phyloP scores from a whole-genome alignment of 257 asterid genomes.

The Jasminum sambac region DNA sequence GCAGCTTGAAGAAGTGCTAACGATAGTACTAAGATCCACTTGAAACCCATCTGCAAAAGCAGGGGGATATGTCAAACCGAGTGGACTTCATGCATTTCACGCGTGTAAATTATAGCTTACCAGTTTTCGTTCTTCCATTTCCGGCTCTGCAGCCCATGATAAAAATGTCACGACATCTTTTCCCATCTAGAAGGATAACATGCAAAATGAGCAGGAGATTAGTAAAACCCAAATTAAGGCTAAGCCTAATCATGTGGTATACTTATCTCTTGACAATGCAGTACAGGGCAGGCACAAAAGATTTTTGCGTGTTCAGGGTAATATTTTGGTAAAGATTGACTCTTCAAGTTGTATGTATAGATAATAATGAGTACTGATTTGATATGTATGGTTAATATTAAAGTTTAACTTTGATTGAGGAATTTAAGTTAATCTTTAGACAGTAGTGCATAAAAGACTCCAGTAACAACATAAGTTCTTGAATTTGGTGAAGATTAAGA shows the following conservation, averaged over 20 bases:
- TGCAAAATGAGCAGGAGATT: not conserved
- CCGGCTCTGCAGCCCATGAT: slow-evolving; percentile 87
- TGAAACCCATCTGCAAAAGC: slow-evolving; percentile 66
- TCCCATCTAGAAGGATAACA: slow-evolving; percentile 59
- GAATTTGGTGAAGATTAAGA: not conserved
- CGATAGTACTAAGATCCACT: slow-evolving; percentile 76
- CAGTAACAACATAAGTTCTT: not conserved
- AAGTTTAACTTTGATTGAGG: no score
- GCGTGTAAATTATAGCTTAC: slow-evolving; percentile 32
- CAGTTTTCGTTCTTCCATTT: slow-evolving; percentile 87
- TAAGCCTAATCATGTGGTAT: no score
- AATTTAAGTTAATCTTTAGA: no score
- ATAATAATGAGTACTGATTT: no score
- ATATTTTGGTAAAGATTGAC: no score
- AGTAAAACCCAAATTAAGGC: not conserved
- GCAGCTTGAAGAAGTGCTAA: slow-evolving; percentile 82
- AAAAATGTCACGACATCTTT: slow-evolving; percentile 70
- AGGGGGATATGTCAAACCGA: not conserved
- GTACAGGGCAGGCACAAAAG: no score
- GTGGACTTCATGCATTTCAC: not conserved
- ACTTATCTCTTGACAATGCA: no score
- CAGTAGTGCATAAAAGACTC: not conserved
- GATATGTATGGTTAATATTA: no score
- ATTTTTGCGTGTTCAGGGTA: no score
- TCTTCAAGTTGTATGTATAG: no score